phyloP scores from a whole-genome alignment of 2,329 filamentous ascomycete genomes.

The Phyllosticta paracitricarpa region DNA sequence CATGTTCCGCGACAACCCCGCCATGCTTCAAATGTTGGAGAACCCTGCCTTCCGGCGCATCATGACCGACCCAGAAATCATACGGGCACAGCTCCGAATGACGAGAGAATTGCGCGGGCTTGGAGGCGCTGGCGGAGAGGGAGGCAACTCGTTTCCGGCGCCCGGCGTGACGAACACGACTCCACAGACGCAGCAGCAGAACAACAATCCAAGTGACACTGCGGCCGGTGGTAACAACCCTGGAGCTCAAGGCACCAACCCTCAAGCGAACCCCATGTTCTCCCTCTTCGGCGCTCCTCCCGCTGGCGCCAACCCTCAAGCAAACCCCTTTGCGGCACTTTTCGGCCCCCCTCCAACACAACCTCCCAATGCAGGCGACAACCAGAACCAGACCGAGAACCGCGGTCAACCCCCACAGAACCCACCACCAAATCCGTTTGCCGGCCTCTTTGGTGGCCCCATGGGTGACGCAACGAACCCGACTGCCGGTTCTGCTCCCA shows the following conservation, averaged over 20 bases:
- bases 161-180: conserved; percentile 88
- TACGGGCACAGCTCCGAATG: conserved; percentile 75
- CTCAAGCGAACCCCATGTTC: conserved; percentile 38
- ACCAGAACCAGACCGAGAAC: conserved; percentile 17
- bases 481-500: neutral
- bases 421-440: conserved; percentile 52
- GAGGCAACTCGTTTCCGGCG: conserved; percentile 62
- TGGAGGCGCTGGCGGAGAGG: conserved; percentile 26
- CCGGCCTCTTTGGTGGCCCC: conserved; percentile 45
- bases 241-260: conserved; percentile 15
- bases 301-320: conserved; percentile 19
- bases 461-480: conserved; percentile 37
- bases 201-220: conserved; percentile 11
- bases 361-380: conserved; percentile 19
- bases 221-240: conserved; percentile 23
- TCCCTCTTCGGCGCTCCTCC: conserved; percentile 22
- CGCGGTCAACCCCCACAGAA: neutral
- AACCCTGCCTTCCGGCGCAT: conserved; percentile 83
- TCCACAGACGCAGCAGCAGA: conserved; percentile 29
- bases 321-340: conserved; percentile 53
- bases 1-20: conserved; percentile 81
- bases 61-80: conserved; percentile 81
- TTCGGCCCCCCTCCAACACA: conserved; percentile 32
- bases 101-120: conserved; percentile 52
- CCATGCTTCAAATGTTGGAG: conserved; percentile 76